Conservation (phyloP, 768 basidiomycete genomes). For the Kockovaella imperatae region DNA sequence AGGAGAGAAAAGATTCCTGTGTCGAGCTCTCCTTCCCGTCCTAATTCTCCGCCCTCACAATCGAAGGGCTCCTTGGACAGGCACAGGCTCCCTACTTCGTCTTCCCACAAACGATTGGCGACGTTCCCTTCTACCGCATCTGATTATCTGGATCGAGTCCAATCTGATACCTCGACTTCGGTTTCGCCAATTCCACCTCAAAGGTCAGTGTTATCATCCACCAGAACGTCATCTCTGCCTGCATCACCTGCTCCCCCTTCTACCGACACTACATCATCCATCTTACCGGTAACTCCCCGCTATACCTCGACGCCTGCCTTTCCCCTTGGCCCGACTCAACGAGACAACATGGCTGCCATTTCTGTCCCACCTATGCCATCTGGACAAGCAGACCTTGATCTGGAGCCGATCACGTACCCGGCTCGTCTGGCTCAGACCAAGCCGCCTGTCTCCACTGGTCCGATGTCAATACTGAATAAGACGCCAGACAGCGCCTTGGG, state of each 20-base stretch:
- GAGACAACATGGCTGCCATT: background rate
- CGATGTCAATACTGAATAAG: too few species aligned
- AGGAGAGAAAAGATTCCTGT: slow-evolving; percentile 15
- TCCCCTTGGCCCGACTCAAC: too few species aligned
- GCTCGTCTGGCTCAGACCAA: slow-evolving; percentile 15
- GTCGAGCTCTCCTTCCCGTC: slow-evolving; percentile 6
- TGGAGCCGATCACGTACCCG: slow-evolving; percentile 23
- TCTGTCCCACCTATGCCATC: background rate
- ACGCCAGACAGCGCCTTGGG: too few species aligned
- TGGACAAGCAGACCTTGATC: background rate
- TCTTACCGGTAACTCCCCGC: too few species aligned
- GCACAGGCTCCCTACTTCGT: slow-evolving; percentile 1
- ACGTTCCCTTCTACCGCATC: slow-evolving; percentile 2
- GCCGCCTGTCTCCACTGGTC: slow-evolving; percentile 4
- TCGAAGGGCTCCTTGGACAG: background rate
- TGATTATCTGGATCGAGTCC: background rate
- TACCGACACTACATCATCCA: too few species aligned
- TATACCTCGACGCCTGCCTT: too few species aligned
- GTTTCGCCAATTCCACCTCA: background rate
- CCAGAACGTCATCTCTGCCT: background rate
- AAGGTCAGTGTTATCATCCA: background rate
- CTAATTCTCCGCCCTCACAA: background rate
- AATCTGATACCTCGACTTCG: slow-evolving; percentile 1
- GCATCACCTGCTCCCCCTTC: background rate
- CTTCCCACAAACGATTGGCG: slow-evolving; percentile 3